Base-by-base conservation (phyloP, 345 rosid species). In the Pseudoturritis turrita region DNA sequence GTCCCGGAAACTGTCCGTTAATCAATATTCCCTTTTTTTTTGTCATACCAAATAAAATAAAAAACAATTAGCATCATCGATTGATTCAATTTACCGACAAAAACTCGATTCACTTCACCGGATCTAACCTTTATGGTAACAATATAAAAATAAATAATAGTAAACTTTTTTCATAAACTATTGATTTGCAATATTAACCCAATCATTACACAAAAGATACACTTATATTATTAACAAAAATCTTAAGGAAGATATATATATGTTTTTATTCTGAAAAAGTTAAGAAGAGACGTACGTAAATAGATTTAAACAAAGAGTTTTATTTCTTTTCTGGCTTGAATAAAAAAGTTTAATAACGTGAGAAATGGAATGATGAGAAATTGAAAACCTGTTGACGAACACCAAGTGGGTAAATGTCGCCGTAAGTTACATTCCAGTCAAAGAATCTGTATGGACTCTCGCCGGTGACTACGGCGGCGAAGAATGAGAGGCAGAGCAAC, bases 1-100 rank as follows among this genome's bases (percentile, higher is more conserved):
- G 98, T 67, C 98, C 98, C 26, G 98, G 98, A 81, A 91, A 94
- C 67, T 89, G 83, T 41, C 98, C 90, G 53, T 94, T 91, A 41
- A 94, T 91, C 79, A 94, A 67, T 63, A 94, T 91, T 52, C 91
- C 98, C 96, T 94, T 81, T 79, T 58, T 39, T 70, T 65, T 39
- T n/a, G 14, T 4, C n/a, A 11, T 46, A 39, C 4, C 60, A 40
- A 54, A 36, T 4, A 47, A 3, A 18, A n/a, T 10, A 28, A 22
- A 68, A 17, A 25, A 10, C 7, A 35, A 57, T 70, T 47, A 77
- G 54, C 15, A 63, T 55, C 47, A 44, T 67, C 53, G 62, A 66
- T 36, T 41, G 3, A 31, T 22, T 58, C 39, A 26, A 59, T 58
- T 43, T 50, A 50, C 15, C 10, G 39, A 33, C 37, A 33, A 33